Evolutionary conservation across 2,329 filamentous ascomycete species (phyloP).

Genomic region (Botryotinia calthae): DNA sequence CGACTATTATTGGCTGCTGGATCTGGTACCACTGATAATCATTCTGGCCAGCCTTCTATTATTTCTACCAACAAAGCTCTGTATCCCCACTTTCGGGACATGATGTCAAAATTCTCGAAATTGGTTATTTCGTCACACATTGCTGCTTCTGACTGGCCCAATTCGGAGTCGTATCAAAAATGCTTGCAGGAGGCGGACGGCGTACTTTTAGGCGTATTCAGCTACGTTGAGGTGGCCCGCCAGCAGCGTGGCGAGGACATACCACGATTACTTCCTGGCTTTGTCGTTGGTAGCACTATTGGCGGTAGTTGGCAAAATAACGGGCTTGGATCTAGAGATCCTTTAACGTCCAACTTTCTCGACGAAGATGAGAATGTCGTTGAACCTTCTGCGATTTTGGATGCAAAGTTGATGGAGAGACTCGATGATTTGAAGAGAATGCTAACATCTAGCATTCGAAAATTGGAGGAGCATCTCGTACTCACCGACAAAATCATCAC

Average conservation of each 20-base stretch:
- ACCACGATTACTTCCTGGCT: slow-evolving; percentile 87
- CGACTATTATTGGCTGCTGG: slow-evolving; percentile 90
- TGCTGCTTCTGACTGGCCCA: slow-evolving; percentile 92
- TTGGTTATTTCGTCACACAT: slow-evolving; percentile 97
- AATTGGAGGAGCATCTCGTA: slow-evolving; percentile 79
- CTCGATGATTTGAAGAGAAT: slow-evolving; percentile 83
- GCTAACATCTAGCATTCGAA: slow-evolving; percentile 80
- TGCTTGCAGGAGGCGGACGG: slow-evolving; percentile 97
- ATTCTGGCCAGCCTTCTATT: slow-evolving; percentile 98
- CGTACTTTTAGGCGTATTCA: slow-evolving; percentile 88
- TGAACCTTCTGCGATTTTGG: slow-evolving; percentile 73
- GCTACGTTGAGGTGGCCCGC: slow-evolving; percentile 91
- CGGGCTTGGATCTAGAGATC: slow-evolving; percentile 62
- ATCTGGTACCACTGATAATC: slow-evolving; percentile 96
- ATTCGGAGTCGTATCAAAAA: slow-evolving; percentile 89
- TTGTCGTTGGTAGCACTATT: slow-evolving; percentile 78
- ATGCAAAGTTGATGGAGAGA: slow-evolving; percentile 73
- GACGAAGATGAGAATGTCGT: slow-evolving; percentile 73
- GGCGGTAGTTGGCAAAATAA: slow-evolving; percentile 89
- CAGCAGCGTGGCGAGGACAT: slow-evolving; percentile 93
- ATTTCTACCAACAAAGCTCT: slow-evolving; percentile 97
- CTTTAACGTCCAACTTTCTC: slow-evolving; percentile 77
- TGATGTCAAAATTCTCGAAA: slow-evolving; percentile 99
- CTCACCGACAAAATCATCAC: slow-evolving; percentile 80
- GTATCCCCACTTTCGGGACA: slow-evolving; percentile 95